A percentile compares a stretch with the other conserved stretches of the same genome.
These are phyloP conservation scores for Cordyceps tenuipes DNA, from an alignment of 2,329 filamentous ascomycete species.

Conservation along the genomic window DNA sequence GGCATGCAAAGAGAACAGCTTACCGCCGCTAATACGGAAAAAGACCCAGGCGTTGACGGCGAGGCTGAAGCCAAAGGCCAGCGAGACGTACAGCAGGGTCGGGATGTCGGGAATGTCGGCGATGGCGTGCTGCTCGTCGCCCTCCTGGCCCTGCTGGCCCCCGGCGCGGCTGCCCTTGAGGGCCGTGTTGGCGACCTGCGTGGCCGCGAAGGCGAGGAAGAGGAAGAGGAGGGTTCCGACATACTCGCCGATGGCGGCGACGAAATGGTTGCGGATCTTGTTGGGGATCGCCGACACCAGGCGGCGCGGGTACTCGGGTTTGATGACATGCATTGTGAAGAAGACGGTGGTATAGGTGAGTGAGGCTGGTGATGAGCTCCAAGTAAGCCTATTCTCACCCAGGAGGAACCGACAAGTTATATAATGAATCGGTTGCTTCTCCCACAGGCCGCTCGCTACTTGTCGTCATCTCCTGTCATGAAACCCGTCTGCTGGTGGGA, in stretches of 20 bases:
- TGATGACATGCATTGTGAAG: slow-evolving; percentile 1
- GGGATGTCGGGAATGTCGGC: slow-evolving; percentile 35
- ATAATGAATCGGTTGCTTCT: neutral
- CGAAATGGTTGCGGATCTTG: slow-evolving; percentile 11
- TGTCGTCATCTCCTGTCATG: neutral
- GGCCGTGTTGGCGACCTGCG: slow-evolving; percentile 32
- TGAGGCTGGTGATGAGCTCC: no score
- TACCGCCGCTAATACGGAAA: slow-evolving; percentile 34
- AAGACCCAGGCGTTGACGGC: slow-evolving; percentile 41
- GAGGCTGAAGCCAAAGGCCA: slow-evolving; percentile 35
- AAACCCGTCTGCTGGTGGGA: no score
- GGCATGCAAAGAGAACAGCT: neutral
- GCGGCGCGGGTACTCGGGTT: slow-evolving; percentile 8
- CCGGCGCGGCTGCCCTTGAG: slow-evolving; percentile 15
- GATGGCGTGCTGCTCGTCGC: slow-evolving; percentile 32
- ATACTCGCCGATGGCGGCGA: slow-evolving; percentile 25
- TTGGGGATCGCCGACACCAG: slow-evolving; percentile 12
- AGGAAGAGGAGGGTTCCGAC: slow-evolving; percentile 36
- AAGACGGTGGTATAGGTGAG: neutral
- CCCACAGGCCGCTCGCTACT: no score
- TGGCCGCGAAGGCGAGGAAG: slow-evolving; percentile 35
- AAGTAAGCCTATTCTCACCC: neutral
- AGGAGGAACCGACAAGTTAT: neutral
- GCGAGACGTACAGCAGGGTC: slow-evolving; percentile 34
- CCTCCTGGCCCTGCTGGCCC: neutral